Evolutionary conservation across 1,284 basidiomycete species (phyloP).

Genomic region (Boletellus sp.): DNA sequence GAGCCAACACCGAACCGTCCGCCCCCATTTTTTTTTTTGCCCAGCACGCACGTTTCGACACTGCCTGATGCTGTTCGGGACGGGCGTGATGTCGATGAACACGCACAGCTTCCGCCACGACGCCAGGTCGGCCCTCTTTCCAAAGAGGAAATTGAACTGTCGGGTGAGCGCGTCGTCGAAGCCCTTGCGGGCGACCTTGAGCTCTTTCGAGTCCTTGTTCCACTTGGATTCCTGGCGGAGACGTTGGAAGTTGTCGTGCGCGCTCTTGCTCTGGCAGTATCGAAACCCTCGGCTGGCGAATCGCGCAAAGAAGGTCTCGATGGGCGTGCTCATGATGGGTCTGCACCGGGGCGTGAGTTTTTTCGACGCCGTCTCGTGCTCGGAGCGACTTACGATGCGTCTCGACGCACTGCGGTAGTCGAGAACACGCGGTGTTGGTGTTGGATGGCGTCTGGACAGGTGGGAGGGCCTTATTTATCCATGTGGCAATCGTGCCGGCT

Average conservation of each 20-base stretch:
- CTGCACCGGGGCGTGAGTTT: neutral
- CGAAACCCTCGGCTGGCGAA: neutral
- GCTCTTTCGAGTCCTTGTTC: neutral
- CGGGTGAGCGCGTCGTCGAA: neutral
- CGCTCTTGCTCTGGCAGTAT: neutral
- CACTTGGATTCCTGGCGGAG: neutral
- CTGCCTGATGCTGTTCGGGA: neutral
- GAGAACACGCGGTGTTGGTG: neutral
- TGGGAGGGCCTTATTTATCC: neutral
- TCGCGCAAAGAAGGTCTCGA: constrained; percentile 1
- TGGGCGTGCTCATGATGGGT: neutral
- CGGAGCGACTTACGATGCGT: neutral
- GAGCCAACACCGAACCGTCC: too few relatives aligned
- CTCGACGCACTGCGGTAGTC: neutral
- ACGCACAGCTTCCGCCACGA: constrained; percentile 1
- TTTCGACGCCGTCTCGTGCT: neutral
- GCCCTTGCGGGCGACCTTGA: neutral
- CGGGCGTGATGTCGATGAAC: neutral
- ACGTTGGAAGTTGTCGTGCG: neutral
- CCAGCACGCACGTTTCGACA: neutral
- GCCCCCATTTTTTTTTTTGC: too few relatives aligned
- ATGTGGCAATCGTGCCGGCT: neutral
- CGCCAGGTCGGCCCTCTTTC: neutral
- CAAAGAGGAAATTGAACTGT: neutral
- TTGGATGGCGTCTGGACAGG: neutral